These are phyloP conservation scores for Emergomyces orientalis DNA, from an alignment of 2,329 filamentous ascomycete genomes.

Conservation along the genomic window DNA sequence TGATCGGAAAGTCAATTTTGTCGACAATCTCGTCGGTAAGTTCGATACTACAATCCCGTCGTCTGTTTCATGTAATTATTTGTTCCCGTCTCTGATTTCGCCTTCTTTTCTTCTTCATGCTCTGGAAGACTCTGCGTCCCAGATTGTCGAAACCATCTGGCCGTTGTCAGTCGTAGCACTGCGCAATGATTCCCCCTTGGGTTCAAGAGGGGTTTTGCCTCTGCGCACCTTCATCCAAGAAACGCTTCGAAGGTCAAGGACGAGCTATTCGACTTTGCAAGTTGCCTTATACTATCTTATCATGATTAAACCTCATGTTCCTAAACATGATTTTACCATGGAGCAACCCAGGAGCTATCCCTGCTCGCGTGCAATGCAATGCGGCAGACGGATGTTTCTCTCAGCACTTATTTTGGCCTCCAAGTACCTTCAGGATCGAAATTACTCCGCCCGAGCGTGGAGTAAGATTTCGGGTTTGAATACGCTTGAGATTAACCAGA, in stretches of 20 bases:
- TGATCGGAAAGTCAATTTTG: conserved; percentile 89
- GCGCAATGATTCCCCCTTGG: conserved; percentile 55
- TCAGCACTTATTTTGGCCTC: conserved; percentile 90
- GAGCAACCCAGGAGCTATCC: conserved; percentile 68
- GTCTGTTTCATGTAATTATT: conserved; percentile 16
- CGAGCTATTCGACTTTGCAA: conserved; percentile 94
- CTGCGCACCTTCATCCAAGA: conserved; percentile 96
- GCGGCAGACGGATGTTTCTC: conserved; percentile 94
- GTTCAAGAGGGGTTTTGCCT: conserved; percentile 69
- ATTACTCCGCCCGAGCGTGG: conserved; percentile 95
- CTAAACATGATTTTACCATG: conserved; percentile 72
- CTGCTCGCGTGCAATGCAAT: conserved; percentile 73
- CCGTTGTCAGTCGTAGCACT: conserved; percentile 75
- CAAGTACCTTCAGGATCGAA: conserved; percentile 95
- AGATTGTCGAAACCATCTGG: conserved; percentile 97
- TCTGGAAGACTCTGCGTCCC: conserved; percentile 78
- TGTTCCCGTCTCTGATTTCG: conserved; percentile 20
- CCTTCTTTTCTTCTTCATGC: conserved; percentile 11
- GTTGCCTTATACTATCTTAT: conserved; percentile 95
- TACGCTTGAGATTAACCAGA: conserved; percentile 89
- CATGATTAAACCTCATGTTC: conserved; percentile 83
- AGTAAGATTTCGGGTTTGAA: conserved; percentile 98
- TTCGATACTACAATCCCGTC: conserved; percentile 30
- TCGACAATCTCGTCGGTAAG: conserved; percentile 97
- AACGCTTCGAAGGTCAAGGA: conserved; percentile 85